Evolutionary conservation across 106 monocot genomes (phyloP), one percentile per base, ranked within the genome.

Genomic region (Chionographis japonica): DNA sequence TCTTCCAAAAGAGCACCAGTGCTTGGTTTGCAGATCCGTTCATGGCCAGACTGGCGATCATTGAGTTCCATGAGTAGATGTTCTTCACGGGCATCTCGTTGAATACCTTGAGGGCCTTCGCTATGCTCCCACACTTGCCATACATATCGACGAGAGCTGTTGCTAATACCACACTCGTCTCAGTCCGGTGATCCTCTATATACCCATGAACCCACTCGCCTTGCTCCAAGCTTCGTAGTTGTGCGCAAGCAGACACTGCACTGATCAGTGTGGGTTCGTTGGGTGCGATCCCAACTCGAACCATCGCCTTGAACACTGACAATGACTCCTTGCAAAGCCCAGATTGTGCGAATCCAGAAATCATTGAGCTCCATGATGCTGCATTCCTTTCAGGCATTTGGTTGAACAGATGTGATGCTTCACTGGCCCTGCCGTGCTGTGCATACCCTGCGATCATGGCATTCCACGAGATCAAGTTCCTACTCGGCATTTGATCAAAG

Each of bases 391-490:
- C 68, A 6, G 85, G 79, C 92, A 92, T 92, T 73, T 15, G 13
- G 37, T 76, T 68, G 57, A 92, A 88, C 75, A 92, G 62, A 2
- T 58, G 4, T 57, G 63, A 40, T 1, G 87, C 84, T 3, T 87
- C 81, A 0, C 4, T 14, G 1, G 13, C 50, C 53, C 49, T 42
- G 13, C 85, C 74, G 3, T 37, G 58, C 35, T 61, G 39, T 0
- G 88, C 90, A 19, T 78, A 85, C 35, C 85, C 94, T 1, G 69
- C 75, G 2, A 94, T 65, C 82, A 94, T 86, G 3, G 88, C 77
- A 51, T 88, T 91, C 91, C 91, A 91, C 6, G 91, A 88, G 8
- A 88, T 64, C 58, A 62, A n/a, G 72, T 94, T 86, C 37, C 66
- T 88, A 8, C 11, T 15, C 2, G 91, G 81, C 74, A 81, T 78